Evolutionary conservation across 2,329 filamentous ascomycete species (phyloP).

Genomic region (Alternaria angustiovoidea): DNA sequence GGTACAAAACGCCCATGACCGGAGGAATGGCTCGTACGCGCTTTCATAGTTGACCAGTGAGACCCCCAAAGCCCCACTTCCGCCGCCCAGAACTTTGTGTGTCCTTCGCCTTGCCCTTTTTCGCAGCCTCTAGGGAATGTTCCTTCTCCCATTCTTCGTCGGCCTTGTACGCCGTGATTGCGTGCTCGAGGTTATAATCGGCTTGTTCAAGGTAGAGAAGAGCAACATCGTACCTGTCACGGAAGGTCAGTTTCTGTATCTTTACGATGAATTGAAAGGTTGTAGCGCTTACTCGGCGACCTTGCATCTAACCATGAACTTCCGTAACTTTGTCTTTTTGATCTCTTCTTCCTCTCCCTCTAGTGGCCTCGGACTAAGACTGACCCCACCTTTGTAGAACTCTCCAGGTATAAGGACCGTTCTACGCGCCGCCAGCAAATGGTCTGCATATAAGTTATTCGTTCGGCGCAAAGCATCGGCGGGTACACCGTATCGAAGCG

Average conservation of each 20-base stretch:
- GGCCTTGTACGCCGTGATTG: slow-evolving; percentile 70
- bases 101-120: slow-evolving; percentile 54
- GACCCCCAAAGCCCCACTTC: slow-evolving; percentile 48
- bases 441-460: slow-evolving; percentile 76
- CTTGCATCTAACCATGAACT: slow-evolving; percentile 83
- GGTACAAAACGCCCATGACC: background rate
- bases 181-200: slow-evolving; percentile 70
- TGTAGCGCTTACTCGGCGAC: slow-evolving; percentile 70
- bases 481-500: slow-evolving; percentile 75
- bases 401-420: slow-evolving; percentile 76
- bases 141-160: slow-evolving; percentile 80
- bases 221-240: slow-evolving; percentile 70
- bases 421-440: slow-evolving; percentile 72
- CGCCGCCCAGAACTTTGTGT: slow-evolving; percentile 35
- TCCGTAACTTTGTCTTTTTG: slow-evolving; percentile 73
- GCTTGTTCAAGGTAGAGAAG: slow-evolving; percentile 76
- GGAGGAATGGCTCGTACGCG: background rate
- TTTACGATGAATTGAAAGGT: background rate
- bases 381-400: slow-evolving; percentile 72
- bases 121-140: slow-evolving; percentile 64
- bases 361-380: slow-evolving; percentile 73
- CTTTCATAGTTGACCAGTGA: slow-evolving; percentile 49
- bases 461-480: slow-evolving; percentile 66
- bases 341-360: slow-evolving; percentile 78
- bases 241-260: slow-evolving; percentile 47